phyloP scores from a whole-genome alignment of 2,329 filamentous ascomycete genomes.

The Venturia carpophila region DNA sequence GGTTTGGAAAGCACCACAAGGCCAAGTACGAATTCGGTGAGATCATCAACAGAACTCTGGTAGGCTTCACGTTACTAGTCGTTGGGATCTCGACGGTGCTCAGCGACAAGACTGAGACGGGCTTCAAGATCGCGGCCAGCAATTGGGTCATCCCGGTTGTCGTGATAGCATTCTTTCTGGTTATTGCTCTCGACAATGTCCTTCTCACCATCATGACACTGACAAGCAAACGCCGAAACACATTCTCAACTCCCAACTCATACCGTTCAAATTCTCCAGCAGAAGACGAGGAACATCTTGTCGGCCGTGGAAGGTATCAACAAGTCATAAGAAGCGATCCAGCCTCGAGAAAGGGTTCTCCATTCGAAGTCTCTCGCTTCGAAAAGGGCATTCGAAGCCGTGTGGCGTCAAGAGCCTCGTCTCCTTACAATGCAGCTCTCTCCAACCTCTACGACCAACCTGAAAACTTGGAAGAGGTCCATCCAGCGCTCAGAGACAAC shows the following conservation, averaged over 20 bases:
- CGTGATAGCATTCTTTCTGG: slow-evolving; percentile 21
- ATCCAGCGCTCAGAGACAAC: slow-evolving; percentile 1
- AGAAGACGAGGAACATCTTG: neutral
- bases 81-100: slow-evolving; percentile 23
- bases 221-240: slow-evolving; percentile 6
- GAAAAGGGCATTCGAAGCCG: neutral
- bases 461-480: neutral
- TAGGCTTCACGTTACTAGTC: slow-evolving; percentile 24
- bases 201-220: neutral
- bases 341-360: neutral
- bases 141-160: slow-evolving; percentile 25
- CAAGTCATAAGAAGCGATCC: neutral
- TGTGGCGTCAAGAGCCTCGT: neutral
- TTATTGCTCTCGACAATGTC: slow-evolving; percentile 15
- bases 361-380: neutral
- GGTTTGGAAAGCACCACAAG: slow-evolving; percentile 15
- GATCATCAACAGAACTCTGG: slow-evolving; percentile 25
- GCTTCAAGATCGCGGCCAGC: slow-evolving; percentile 25
- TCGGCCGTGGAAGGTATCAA: neutral
- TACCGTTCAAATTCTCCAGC: neutral
- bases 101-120: slow-evolving; percentile 22
- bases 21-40: slow-evolving; percentile 27
- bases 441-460: neutral
- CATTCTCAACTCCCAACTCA: neutral
- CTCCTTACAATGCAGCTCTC: neutral